Base-by-base conservation (phyloP, 495 filamentous ascomycete species). In the Hypoxylon intermedium region DNA sequence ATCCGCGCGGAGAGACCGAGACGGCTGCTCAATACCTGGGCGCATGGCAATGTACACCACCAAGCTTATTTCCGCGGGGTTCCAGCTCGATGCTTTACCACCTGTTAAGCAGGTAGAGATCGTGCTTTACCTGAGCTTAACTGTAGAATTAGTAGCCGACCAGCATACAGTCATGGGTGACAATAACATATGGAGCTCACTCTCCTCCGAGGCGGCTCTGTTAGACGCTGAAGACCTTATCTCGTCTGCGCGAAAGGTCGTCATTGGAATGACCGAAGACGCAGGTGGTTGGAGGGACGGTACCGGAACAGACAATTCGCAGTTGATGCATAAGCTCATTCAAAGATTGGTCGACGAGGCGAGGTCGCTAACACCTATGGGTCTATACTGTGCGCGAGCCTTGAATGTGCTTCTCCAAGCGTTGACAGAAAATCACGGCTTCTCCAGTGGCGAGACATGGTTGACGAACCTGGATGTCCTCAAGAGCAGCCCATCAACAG, bases 1-100 rank as follows among this genome's bases (percentile, higher is more conserved):
- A 34, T 70, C 50, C 23, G 64, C 53, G 49, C 69, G 57, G 62
- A 74, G 86, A 34, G 92, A 97, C 73, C 74, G 76, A 2, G 78
- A 79, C 45, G 90, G 89, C 1, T 84, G 84, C 16, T 92, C 91
- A 1, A 76, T 83, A 48, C 84, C 90, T 13, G 83, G 93, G 24
- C 80, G 94, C 44, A 86, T 95, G 75, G 83, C 87, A 13, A 72
- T 83, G 37, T 96, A 89, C 71, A 81, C 82, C 0, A 74, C 79
- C 11, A 80, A 77, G 44, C 65, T 92, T 9, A 55, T 93, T 11
- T 70, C 65, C 0, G 63, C 68, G 7, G 67, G 65, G 0, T 58
- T 76, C 6, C 38, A 70, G 6, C 19, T 77, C 5, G 37, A 72
- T 7, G 42, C 61, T 0, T 23, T 79, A 0, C 70, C 77, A 0